phyloP scores from a whole-genome alignment of 345 rosid genomes.

The Geranium brycei region DNA sequence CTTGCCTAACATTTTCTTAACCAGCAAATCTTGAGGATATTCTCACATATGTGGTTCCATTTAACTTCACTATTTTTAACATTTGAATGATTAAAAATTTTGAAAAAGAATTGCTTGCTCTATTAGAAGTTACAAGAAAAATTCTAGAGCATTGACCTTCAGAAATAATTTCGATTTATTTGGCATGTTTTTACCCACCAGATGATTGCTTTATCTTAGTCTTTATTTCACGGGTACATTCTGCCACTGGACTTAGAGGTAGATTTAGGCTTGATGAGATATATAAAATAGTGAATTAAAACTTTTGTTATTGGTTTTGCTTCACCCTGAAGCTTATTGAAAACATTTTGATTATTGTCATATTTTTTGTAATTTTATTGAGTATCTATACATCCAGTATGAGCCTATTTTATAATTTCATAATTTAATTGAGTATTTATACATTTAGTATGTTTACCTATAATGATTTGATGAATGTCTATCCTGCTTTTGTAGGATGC shows the following conservation, averaged over 20 bases:
- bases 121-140: too few relatives aligned
- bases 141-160: too few relatives aligned
- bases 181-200: not conserved
- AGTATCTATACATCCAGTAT: too few relatives aligned
- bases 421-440: not conserved
- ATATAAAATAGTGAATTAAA: too few relatives aligned
- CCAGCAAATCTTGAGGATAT: too few relatives aligned
- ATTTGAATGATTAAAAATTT: too few relatives aligned
- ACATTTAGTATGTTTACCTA: too few relatives aligned
- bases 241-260: not conserved
- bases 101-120: too few relatives aligned
- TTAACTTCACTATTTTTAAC: too few relatives aligned
- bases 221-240: not conserved
- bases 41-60: not conserved
- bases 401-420: not conserved
- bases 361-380: too few relatives aligned
- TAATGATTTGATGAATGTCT: not conserved
- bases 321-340: not conserved
- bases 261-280: not conserved
- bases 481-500: constrained; percentile 58
- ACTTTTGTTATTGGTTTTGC: not conserved
- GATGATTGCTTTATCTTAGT: not conserved
- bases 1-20: too few relatives aligned
- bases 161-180: too few relatives aligned
- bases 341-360: not conserved